Percentiles rank a stretch among this genome's conserved stretches.
Conservation (phyloP, 2,329 filamentous ascomycete species). For the Corniculantispora saksenae region DNA sequence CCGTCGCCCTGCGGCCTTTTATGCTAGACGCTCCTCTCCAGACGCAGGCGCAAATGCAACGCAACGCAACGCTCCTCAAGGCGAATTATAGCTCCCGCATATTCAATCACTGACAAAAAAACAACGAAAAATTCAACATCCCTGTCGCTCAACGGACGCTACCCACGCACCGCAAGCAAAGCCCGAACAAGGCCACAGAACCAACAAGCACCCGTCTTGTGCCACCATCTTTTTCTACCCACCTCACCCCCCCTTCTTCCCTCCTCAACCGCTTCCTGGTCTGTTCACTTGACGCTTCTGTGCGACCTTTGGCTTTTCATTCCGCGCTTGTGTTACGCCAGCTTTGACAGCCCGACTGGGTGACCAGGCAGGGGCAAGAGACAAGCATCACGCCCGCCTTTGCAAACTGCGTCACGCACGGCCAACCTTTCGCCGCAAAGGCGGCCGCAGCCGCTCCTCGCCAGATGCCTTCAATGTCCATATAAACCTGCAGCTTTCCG, state of each 20-base stretch:
- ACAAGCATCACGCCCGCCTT: not conserved
- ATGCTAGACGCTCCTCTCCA: not conserved
- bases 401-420: slow-evolving; percentile 1
- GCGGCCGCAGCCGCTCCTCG: not conserved
- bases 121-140: not conserved
- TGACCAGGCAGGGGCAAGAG: not conserved
- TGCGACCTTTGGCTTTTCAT: not conserved
- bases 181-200: not conserved
- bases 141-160: slow-evolving; percentile 6
- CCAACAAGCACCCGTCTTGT: slow-evolving; percentile 15
- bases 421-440: not conserved
- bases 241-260: not conserved
- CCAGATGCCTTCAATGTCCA: slow-evolving; percentile 1
- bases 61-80: not conserved
- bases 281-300: not conserved
- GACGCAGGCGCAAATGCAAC: slow-evolving; percentile 13
- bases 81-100: not conserved
- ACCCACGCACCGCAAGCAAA: not conserved
- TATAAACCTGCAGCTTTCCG: slow-evolving; percentile 15
- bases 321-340: not conserved
- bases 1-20: not conserved
- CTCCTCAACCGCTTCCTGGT: not conserved
- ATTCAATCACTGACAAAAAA: not conserved
- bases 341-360: not conserved
- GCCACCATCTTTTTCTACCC: not conserved